A percentile compares a stretch with the other conserved stretches of the same genome.
These are phyloP conservation scores for Heimioporus sp. DNA, from an alignment of 768 basidiomycete genomes.

Conservation along the genomic window DNA sequence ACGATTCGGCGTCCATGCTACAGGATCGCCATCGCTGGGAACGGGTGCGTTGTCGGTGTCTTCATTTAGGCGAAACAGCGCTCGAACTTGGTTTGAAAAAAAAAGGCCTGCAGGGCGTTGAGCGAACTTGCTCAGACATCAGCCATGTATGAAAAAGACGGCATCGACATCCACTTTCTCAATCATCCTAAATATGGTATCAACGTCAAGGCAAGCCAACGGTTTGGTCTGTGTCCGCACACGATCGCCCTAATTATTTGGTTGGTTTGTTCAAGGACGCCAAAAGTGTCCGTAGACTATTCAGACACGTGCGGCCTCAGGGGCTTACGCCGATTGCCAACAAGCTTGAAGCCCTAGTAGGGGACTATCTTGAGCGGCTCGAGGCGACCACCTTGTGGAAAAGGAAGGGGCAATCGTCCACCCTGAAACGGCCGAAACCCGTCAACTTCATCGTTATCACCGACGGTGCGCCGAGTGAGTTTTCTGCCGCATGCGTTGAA, in stretches of 20 bases:
- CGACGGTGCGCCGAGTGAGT: constrained; percentile 59
- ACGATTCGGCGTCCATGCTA: constrained; percentile 54
- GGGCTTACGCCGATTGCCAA: constrained; percentile 48
- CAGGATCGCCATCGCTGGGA: constrained; percentile 40
- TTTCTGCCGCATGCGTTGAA: background rate
- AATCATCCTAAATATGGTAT: constrained; percentile 37
- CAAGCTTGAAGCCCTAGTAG: constrained; percentile 38
- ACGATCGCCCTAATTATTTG: background rate
- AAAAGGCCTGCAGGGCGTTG: constrained; percentile 24
- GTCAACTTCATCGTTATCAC: constrained; percentile 41
- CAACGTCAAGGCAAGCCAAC: constrained; percentile 37
- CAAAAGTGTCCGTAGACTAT: constrained; percentile 38
- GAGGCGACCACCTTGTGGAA: constrained; percentile 13
- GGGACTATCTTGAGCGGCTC: constrained; percentile 26
- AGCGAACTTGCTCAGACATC: constrained; percentile 48
- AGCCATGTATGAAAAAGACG: constrained; percentile 50
- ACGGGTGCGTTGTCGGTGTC: constrained; percentile 36
- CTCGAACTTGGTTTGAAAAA: background rate
- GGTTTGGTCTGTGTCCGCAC: background rate
- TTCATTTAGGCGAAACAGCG: background rate
- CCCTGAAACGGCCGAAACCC: too few species aligned
- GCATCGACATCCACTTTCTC: constrained; percentile 63
- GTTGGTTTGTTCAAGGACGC: constrained; percentile 31
- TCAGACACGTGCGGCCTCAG: constrained; percentile 40
- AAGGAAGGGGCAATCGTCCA: too few species aligned